Percentiles rank a stretch among this genome's conserved stretches.
Conservation (phyloP, 306 rosid species). For the Adenanthera pavonina region DNA sequence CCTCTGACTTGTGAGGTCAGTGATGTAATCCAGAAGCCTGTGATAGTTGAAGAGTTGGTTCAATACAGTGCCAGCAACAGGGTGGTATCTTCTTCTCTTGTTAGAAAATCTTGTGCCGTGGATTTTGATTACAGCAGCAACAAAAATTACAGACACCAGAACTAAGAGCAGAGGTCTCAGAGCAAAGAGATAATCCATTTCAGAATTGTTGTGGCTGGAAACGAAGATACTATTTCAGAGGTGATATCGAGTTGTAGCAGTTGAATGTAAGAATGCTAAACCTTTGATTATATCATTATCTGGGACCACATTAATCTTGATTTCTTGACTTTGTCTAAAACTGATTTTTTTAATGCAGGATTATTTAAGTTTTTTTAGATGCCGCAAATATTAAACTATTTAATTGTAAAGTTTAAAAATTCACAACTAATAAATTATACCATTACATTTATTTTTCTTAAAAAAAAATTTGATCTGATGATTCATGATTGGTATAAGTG, state of each 20-base stretch:
- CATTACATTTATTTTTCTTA: no score
- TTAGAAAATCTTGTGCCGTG: constrained; percentile 23
- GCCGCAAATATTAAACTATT: no score
- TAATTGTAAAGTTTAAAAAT: no score
- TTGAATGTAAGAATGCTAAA: no score
- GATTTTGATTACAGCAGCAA: constrained; percentile 37
- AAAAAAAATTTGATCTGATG: no score
- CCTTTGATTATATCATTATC: no score
- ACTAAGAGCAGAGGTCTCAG: constrained; percentile 26
- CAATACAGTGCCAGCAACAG: constrained; percentile 40
- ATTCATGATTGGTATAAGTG: no score
- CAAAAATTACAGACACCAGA: constrained; percentile 27
- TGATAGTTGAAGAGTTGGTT: constrained; percentile 47
- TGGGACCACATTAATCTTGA: neutral
- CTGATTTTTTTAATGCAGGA: no score
- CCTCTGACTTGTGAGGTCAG: constrained; percentile 51
- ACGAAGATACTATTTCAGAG: neutral
- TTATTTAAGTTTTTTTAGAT: no score
- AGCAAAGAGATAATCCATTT: neutral
- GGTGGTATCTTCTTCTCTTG: constrained; percentile 52
- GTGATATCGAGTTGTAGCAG: no score
- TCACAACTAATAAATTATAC: no score
- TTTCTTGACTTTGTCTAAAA: no score
- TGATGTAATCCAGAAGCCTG: constrained; percentile 61
- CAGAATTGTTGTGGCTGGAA: neutral